Base-by-base conservation (phyloP, 352 stramenopile genomes). In the Ochromonadaceae sp. region DNA sequence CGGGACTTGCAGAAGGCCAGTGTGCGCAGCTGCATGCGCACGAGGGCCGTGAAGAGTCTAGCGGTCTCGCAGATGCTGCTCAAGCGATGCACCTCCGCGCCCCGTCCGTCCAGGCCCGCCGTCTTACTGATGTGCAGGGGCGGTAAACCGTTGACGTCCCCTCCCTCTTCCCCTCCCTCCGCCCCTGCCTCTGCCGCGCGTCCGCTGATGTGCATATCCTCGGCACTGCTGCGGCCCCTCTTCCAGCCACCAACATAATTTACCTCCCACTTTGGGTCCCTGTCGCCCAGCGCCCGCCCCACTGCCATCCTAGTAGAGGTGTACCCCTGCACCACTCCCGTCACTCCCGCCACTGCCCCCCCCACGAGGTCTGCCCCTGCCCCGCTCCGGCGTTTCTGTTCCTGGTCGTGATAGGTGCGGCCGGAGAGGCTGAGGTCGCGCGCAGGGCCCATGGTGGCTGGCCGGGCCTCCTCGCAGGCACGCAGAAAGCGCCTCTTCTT, bases 1-100 rank as follows among this genome's bases (percentile, higher is more conserved):
- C 93, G 77, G 17, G 89, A 87, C 59, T 86, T 90, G 52, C 85
- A 96, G 74, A 98, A 98, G 0, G 93, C 77, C 28, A 98, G 83
- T 42, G 87, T 96, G 65, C 91, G 80, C 15, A 97, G 74, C 36
- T 83, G 67, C 44, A 83, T 73, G 38, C 84, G 72, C 26, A 98
- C 84, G 15, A 97, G 82, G 17, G 80, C 76, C 49, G 88, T 72
- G 7, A 98, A 81, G 26, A 98, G 82, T 55, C 78, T 73, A 10
- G 90, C 86, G 30, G 85, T 94, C 50, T 96, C 86, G 46, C 84
- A 88, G 57, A 95, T 83, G 5, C 75, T 26, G 59, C 69, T 78
- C 26, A n/a, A n/a, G n/a, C 67, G 53, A 25, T 67, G 70, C 42
- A 42, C 20, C 40, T 46, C 40, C n/a, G n/a, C n/a, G n/a, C n/a